Conservation (phyloP, 495 filamentous ascomycete species). For the Lasiosphaeriaceae sp. region DNA sequence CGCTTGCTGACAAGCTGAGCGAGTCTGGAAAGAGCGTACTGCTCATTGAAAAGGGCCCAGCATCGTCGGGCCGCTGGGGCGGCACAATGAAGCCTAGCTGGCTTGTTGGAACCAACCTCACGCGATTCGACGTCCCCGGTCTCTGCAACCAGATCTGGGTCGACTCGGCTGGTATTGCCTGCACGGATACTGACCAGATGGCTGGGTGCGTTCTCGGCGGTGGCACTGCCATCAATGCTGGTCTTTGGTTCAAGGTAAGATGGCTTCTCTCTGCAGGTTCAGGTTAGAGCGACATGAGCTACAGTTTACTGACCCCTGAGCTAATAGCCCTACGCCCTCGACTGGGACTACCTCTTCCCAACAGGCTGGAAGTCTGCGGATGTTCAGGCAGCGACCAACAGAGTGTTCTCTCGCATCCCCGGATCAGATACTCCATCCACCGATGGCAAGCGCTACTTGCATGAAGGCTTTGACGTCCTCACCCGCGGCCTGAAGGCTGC, state of each 20-base stretch:
- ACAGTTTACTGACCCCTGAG: background rate
- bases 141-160: constrained; percentile 69
- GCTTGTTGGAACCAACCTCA: constrained; percentile 62
- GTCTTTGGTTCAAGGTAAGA: constrained; percentile 46
- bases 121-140: constrained; percentile 76
- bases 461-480: constrained; percentile 60
- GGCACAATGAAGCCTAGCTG: constrained; percentile 58
- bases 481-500: constrained; percentile 48
- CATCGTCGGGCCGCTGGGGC: constrained; percentile 56
- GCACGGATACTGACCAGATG: constrained; percentile 67
- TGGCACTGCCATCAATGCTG: constrained; percentile 72
- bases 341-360: constrained; percentile 75
- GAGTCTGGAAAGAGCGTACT: constrained; percentile 60
- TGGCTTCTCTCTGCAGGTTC: background rate
- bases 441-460: constrained; percentile 66
- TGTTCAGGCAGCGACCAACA: constrained; percentile 51
- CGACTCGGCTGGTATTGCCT: constrained; percentile 59
- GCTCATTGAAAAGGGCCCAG: constrained; percentile 62
- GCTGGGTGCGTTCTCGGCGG: constrained; percentile 76
- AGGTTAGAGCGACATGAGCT: background rate
- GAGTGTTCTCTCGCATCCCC: constrained; percentile 66
- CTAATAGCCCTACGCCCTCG: constrained; percentile 42
- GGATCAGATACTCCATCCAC: constrained; percentile 63
- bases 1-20: constrained; percentile 60
- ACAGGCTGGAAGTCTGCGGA: constrained; percentile 66